A percentile compares a stretch with the other conserved stretches of the same genome.
Evolutionary conservation across 176 grass and related monocot genomes (phyloP).

Genomic region (Paspalum vaginatum): DNA sequence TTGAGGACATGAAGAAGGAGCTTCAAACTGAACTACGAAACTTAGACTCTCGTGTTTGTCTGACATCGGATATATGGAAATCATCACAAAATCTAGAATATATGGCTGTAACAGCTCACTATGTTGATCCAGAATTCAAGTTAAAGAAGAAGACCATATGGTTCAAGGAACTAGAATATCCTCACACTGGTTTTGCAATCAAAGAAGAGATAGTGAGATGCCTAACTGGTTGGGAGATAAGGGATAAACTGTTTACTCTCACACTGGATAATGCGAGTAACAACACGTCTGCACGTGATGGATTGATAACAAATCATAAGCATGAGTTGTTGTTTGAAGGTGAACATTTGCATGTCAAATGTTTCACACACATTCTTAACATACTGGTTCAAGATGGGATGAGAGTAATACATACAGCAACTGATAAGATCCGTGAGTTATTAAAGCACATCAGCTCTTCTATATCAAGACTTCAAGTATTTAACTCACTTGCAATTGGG

Average conservation of each 20-base stretch:
- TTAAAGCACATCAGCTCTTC: not conserved
- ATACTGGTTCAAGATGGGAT: not conserved
- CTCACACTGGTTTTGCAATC: too few relatives aligned
- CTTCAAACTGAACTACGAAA: too few relatives aligned
- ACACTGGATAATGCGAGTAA: not conserved
- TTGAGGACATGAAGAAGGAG: too few relatives aligned
- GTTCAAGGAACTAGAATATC: too few relatives aligned
- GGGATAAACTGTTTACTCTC: not conserved
- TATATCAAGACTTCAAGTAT: not conserved
- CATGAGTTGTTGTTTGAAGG: not conserved
- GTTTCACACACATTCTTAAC: not conserved
- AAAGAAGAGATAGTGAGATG: too few relatives aligned
- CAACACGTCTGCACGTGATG: not conserved
- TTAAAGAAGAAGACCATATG: too few relatives aligned
- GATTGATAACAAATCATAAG: not conserved
- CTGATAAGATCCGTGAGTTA: not conserved
- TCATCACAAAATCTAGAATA: too few relatives aligned
- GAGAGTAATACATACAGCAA: not conserved
- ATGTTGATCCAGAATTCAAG: too few relatives aligned
- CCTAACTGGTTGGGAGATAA: too few relatives aligned
- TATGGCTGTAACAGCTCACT: too few relatives aligned
- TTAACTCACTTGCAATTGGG: not conserved
- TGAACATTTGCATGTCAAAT: not conserved
- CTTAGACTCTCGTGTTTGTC: too few relatives aligned
- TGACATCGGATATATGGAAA: too few relatives aligned